Conservation (phyloP, 2,329 filamentous ascomycete genomes). For the Penicillium sp. region DNA sequence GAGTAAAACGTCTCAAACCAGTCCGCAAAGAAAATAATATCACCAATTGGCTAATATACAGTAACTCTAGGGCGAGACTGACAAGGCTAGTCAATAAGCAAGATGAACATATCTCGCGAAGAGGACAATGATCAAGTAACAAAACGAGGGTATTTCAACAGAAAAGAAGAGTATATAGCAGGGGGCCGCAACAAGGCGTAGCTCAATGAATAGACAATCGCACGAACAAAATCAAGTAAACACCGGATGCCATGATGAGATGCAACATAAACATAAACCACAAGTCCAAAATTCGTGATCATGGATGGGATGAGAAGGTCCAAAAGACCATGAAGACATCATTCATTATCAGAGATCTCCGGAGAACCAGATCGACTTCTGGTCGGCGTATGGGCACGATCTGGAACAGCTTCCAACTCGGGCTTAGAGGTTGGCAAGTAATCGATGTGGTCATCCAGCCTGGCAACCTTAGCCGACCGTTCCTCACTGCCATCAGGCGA, state of each 20-base stretch:
- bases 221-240: constrained; percentile 17
- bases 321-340: constrained; percentile 14
- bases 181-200: not conserved
- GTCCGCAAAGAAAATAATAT: constrained; percentile 1
- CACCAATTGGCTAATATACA: constrained; percentile 31
- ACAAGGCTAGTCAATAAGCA: constrained; percentile 11
- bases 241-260: constrained; percentile 27
- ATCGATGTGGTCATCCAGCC: constrained; percentile 30
- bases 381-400: constrained; percentile 25
- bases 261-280: constrained; percentile 24
- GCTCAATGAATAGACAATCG: constrained; percentile 4
- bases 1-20: not conserved
- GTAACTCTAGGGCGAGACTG: constrained; percentile 28
- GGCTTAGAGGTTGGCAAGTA: constrained; percentile 36
- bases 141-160: constrained; percentile 24
- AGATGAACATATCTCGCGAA: constrained; percentile 19
- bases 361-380: constrained; percentile 32
- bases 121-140: constrained; percentile 10
- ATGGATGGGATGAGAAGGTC: not conserved
- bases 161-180: constrained; percentile 1
- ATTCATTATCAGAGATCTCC: constrained; percentile 34
- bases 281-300: constrained; percentile 24
- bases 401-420: constrained; percentile 35
- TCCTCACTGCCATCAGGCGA: constrained; percentile 25
- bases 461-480: constrained; percentile 39